Conservation (phyloP, 768 basidiomycete genomes). For the Boletus fagicola region DNA sequence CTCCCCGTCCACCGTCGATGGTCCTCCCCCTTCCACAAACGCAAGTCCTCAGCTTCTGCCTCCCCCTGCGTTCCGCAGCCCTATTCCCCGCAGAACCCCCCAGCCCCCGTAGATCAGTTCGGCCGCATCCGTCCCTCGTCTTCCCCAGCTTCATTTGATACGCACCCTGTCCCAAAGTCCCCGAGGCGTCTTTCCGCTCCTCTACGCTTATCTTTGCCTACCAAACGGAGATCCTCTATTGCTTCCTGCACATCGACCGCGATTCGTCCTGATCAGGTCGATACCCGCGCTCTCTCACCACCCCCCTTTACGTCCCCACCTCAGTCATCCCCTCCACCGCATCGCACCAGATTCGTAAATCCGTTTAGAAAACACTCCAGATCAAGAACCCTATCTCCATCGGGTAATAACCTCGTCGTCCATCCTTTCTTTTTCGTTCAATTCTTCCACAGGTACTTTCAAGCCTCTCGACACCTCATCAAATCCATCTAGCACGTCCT, state of each 20-base stretch:
- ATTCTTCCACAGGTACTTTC: conserved; percentile 2
- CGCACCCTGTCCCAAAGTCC: background rate
- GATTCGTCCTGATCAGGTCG: background rate
- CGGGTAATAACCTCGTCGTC: conserved; percentile 6
- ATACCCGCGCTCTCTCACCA: background rate
- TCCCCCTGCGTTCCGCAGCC: background rate
- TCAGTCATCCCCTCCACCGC: conserved; percentile 1
- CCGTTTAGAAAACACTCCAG: conserved; percentile 19
- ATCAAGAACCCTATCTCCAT: conserved; percentile 16
- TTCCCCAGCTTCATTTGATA: background rate
- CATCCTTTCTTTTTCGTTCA: background rate
- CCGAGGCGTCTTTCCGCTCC: background rate
- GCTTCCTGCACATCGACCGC: background rate
- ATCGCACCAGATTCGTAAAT: conserved; percentile 16
- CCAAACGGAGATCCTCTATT: conserved; percentile 10
- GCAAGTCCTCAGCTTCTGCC: background rate
- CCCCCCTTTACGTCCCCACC: background rate
- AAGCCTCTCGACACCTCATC: background rate
- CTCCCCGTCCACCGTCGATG: background rate
- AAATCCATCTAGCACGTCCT: background rate
- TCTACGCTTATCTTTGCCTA: conserved; percentile 8
- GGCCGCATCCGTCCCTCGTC: background rate
- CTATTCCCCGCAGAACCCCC: background rate
- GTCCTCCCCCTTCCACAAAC: conserved; percentile 6
- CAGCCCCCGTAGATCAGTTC: conserved; percentile 5